A percentile compares a stretch with the other conserved stretches of the same genome.
Evolutionary conservation across 2,329 filamentous ascomycete species (phyloP).

Genomic region (Penicillium sp.): DNA sequence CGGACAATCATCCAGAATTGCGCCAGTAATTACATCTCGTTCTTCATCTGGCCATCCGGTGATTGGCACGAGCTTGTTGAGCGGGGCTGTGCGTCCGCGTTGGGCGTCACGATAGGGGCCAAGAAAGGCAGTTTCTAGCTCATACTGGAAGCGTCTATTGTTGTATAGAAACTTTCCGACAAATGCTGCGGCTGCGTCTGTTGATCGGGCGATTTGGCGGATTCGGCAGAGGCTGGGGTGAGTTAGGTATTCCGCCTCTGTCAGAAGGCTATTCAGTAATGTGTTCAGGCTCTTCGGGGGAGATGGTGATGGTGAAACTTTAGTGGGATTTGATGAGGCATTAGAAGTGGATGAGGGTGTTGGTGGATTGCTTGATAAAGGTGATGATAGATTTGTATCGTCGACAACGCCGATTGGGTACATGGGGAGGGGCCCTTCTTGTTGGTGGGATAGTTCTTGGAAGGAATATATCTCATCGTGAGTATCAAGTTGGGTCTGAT

Average conservation of each 20-base stretch:
- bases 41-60: not conserved
- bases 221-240: not conserved
- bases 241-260: not conserved
- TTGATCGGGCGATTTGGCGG: not conserved
- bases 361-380: not conserved
- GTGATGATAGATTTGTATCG: not conserved
- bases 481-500: not conserved
- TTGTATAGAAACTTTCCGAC: not conserved
- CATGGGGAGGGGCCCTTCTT: not conserved
- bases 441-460: not conserved
- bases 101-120: not conserved
- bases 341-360: not conserved
- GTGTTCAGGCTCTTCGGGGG: not conserved
- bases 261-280: not conserved
- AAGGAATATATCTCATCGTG: not conserved
- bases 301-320: not conserved
- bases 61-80: not conserved
- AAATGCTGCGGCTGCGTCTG: not conserved
- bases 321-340: not conserved
- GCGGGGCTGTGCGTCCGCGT: not conserved
- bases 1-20: constrained; percentile 11
- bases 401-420: not conserved
- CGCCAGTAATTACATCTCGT: constrained; percentile 8
- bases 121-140: not conserved
- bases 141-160: not conserved